Evolutionary conservation across 176 grass and related monocot species (phyloP).

Genomic region (Coix lacrymajobi): DNA sequence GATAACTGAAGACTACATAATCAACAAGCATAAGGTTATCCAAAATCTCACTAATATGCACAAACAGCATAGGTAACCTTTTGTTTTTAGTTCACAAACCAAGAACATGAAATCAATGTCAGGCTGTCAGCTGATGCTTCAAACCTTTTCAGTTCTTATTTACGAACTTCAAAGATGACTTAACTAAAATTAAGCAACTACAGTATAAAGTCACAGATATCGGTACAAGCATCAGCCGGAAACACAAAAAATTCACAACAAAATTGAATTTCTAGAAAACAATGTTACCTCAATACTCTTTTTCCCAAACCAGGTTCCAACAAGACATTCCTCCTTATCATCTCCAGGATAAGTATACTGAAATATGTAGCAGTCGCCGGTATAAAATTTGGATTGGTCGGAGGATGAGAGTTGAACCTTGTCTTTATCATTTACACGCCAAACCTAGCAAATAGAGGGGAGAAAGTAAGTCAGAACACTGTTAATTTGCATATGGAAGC

Average conservation of each 20-base stretch:
- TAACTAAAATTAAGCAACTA: constrained; percentile 2
- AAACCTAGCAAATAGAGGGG: constrained; percentile 46
- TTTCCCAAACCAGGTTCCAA: constrained; percentile 97
- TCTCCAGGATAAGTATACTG: constrained; percentile 84
- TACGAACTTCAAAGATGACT: neutral
- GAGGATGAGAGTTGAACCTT: constrained; percentile 59
- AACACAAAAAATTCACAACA: neutral
- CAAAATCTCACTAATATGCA: neutral
- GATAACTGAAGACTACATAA: neutral
- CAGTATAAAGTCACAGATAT: neutral
- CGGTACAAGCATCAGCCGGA: neutral
- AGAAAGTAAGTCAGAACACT: constrained; percentile 13
- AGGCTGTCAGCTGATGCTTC: neutral
- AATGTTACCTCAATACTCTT: constrained; percentile 76
- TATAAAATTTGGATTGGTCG: constrained; percentile 84
- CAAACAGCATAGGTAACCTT: neutral
- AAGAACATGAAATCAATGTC: neutral
- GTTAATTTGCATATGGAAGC: neutral
- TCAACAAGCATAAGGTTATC: neutral
- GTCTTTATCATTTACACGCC: constrained; percentile 77
- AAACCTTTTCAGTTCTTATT: neutral
- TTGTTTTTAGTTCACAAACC: neutral
- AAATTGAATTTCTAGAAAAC: constrained; percentile 7
- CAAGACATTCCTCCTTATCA: constrained; percentile 84
- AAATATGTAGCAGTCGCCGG: constrained; percentile 95